Evolutionary conservation across 805 yeast species (phyloP).

Genomic region (Yarrowia sp.): DNA sequence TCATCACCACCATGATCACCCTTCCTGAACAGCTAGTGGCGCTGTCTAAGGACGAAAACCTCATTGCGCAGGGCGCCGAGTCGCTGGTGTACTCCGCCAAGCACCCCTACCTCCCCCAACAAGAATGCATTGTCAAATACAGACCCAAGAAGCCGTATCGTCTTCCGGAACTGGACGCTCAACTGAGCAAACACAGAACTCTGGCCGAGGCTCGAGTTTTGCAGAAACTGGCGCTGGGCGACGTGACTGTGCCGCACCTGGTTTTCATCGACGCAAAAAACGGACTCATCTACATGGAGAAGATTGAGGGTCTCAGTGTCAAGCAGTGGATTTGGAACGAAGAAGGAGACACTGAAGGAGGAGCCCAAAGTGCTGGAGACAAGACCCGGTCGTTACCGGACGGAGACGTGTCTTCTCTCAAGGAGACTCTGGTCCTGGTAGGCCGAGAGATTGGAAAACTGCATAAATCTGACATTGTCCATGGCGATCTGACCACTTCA

Average conservation of each 20-base stretch:
- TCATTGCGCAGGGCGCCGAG: slow-evolving; percentile 89
- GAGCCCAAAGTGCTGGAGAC: slow-evolving; percentile 18
- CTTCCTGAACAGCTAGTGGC: slow-evolving; percentile 8
- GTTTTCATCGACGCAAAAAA: slow-evolving; percentile 75
- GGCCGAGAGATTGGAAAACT: slow-evolving; percentile 73
- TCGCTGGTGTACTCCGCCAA: slow-evolving; percentile 69
- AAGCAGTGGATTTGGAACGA: slow-evolving; percentile 51
- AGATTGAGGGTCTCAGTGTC: slow-evolving; percentile 56
- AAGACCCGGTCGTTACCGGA: slow-evolving; percentile 1
- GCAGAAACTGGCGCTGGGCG: slow-evolving; percentile 58
- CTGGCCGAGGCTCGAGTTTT: slow-evolving; percentile 82
- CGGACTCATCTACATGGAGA: slow-evolving; percentile 91
- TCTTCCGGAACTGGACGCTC: slow-evolving; percentile 79
- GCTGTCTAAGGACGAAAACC: slow-evolving; percentile 42
- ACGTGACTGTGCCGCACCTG: slow-evolving; percentile 73
- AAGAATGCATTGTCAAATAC: slow-evolving; percentile 66
- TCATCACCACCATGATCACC: slow-evolving; percentile 24
- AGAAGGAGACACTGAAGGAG: slow-evolving; percentile 40
- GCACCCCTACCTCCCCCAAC: slow-evolving; percentile 69
- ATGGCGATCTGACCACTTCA: slow-evolving; percentile 94
- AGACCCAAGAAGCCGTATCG: slow-evolving; percentile 92
- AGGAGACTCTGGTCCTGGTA: slow-evolving; percentile 53
- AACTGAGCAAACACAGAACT: slow-evolving; percentile 80
- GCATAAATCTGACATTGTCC: slow-evolving; percentile 80
- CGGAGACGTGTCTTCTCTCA: slow-evolving; percentile 22